phyloP scores from a whole-genome alignment of 2,329 filamentous ascomycete genomes.

The Metarhizium anisopliae region DNA sequence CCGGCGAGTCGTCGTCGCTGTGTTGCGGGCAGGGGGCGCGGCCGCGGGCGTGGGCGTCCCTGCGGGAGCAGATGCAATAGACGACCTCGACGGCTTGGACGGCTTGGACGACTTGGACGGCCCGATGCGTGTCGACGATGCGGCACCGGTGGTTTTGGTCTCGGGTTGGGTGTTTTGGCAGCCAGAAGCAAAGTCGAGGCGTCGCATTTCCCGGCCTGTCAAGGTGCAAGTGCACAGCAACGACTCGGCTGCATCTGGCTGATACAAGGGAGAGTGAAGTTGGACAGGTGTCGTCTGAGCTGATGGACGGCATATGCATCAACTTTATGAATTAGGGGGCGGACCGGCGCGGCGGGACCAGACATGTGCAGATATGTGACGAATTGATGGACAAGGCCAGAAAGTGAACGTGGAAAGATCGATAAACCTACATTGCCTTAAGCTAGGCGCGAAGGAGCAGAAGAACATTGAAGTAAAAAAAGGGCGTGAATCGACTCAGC shows the following conservation, averaged over 20 bases:
- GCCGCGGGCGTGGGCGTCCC: not conserved
- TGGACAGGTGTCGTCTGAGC: no score
- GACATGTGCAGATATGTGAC: no score
- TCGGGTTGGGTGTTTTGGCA: not conserved
- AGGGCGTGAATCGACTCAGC: no score
- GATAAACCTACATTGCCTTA: no score
- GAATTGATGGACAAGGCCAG: no score
- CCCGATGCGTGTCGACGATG: not conserved
- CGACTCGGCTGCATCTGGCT: not conserved
- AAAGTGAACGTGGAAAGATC: not conserved
- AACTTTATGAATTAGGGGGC: not conserved
- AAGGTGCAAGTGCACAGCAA: not conserved
- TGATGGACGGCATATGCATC: no score
- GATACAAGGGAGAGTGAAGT: not conserved
- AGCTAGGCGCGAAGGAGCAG: no score
- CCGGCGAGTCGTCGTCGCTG: not conserved
- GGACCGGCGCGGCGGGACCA: not conserved
- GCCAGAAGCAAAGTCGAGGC: constrained; percentile 1
- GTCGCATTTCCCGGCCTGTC: constrained; percentile 4
- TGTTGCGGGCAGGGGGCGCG: not conserved
- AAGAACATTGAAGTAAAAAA: no score
- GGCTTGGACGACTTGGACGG: not conserved
- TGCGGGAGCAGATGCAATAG: not conserved
- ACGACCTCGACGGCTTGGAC: not conserved
- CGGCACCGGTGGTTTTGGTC: not conserved